Base-by-base conservation (phyloP, 192 early-diverging fungal species). In the Dissophora ornata region DNA sequence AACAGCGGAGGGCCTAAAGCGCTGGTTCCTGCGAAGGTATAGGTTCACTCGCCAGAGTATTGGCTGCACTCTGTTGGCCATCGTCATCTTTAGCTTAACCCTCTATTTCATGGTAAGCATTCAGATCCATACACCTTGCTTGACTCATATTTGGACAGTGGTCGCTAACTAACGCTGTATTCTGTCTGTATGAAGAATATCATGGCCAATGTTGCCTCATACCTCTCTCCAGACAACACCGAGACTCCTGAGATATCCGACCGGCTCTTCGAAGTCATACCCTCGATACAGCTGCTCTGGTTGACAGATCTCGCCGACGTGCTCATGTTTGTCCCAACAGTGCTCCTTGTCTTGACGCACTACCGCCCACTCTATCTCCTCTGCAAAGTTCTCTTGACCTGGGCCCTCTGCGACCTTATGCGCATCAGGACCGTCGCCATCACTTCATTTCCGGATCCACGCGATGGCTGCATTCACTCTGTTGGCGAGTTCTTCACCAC, bases 391-490 rank as follows among this genome's bases (percentile, higher is more conserved):
- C 61, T 84, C 29, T 52, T 83, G 18, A 83, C 84, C 26, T 89
- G 86, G 83, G 62, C 79, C 1, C 67, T 86, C 36, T 84, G 83
- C 61, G 82, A 85, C 51, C 26, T 90, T 2, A 84, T 90, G 61
- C 77, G 89, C 4, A 86, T 85, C 36, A 85, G 85, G 30, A 88
- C 87, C 6, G 82, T 90, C 58, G 87, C 86, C n/a, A 87, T 90
- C 54, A 90, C 89, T 0, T 87, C 86, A 30, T 80, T 88, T 29
- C 89, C 89, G 4, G 89, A 90, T 45, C 85, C 89, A 2, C 84
- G 89, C 2, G 69, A 81, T 4, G 78, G 81, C 1, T 90, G 89
- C 59, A 71, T 85, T 50, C 87, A 84, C 51, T 84, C 80, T 2
- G 21, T 67, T 2, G 85, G 82, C 46, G 83, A 87, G 36, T 81